phyloP scores from a whole-genome alignment of 164 flowering plant genomes.

The Aristolochia fimbriata region DNA sequence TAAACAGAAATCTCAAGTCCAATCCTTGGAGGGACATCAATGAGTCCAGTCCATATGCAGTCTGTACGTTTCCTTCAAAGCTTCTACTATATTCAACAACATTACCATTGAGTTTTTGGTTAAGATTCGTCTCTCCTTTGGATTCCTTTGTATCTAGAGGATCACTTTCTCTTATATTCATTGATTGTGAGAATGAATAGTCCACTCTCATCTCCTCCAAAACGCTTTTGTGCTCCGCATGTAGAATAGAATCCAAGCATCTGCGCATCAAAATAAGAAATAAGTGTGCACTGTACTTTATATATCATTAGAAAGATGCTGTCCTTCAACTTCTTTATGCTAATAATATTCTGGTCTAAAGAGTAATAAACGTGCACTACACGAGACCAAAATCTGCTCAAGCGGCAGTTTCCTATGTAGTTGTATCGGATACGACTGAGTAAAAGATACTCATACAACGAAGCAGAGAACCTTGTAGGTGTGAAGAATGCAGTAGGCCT shows the following conservation, averaged over 20 bases:
- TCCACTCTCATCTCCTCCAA: conserved; percentile 77
- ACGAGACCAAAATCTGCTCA: not conserved
- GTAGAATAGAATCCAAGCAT: conserved; percentile 81
- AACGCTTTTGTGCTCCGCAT: conserved; percentile 77
- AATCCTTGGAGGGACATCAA: conserved; percentile 21
- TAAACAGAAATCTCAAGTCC: conserved; percentile 28
- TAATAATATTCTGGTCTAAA: not conserved
- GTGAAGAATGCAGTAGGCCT: no score
- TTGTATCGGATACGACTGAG: no score
- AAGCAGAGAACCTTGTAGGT: no score
- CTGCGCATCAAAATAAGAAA: conserved; percentile 21
- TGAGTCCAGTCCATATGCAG: conserved; percentile 8
- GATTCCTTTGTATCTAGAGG: not conserved
- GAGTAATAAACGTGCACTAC: not conserved
- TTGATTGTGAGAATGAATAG: conserved; percentile 27
- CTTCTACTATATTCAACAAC: conserved; percentile 10
- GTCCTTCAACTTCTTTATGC: not conserved
- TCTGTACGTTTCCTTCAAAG: conserved; percentile 5
- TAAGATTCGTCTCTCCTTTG: conserved; percentile 12
- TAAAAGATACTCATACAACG: no score
- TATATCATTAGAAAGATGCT: not conserved
- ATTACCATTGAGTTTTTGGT: conserved; percentile 13
- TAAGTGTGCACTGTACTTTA: not conserved
- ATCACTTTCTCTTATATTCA: conserved; percentile 5
- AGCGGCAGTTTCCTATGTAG: not conserved